A percentile compares a stretch with the other conserved stretches of the same genome.
Conservation (phyloP, 2,329 filamentous ascomycete genomes). For the Coniosporium tulheliwenetii region DNA sequence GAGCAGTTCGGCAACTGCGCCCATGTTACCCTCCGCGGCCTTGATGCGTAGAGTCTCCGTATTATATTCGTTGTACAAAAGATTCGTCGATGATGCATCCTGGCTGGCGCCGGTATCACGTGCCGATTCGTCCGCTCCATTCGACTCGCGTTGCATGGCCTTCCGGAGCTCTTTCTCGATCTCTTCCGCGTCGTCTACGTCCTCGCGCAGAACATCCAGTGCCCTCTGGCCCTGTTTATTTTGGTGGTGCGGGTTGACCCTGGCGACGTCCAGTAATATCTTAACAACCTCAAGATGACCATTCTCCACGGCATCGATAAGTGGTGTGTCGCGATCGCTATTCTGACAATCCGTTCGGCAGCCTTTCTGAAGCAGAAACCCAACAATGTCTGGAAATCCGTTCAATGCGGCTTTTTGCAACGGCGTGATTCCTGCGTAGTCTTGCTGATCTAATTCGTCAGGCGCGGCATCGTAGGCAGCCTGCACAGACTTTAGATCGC, state of each 20-base stretch:
- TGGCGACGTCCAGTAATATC: constrained; percentile 58
- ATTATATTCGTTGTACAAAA: constrained; percentile 34
- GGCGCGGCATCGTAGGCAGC: constrained; percentile 61
- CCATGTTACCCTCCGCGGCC: constrained; percentile 30
- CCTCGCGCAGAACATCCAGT: constrained; percentile 51
- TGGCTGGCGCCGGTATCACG: not conserved
- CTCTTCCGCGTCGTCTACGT: constrained; percentile 54
- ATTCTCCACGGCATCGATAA: constrained; percentile 94
- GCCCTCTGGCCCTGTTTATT: constrained; percentile 91
- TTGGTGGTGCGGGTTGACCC: constrained; percentile 79
- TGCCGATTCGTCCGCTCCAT: constrained; percentile 17
- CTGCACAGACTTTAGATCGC: constrained; percentile 67
- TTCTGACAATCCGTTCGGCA: constrained; percentile 72
- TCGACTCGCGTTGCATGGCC: constrained; percentile 25
- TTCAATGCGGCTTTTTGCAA: constrained; percentile 84
- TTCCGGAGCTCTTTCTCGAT: constrained; percentile 60
- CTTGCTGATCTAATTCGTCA: constrained; percentile 74
- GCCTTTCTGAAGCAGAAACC: constrained; percentile 68
- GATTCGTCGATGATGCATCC: constrained; percentile 11
- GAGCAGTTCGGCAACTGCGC: constrained; percentile 31
- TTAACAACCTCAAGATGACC: constrained; percentile 80
- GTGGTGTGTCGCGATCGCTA: constrained; percentile 71
- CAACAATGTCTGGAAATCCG: constrained; percentile 74
- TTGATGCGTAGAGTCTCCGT: constrained; percentile 32
- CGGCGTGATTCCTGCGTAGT: constrained; percentile 93